Conservation (phyloP, 2,329 filamentous ascomycete species). For the Fusarium sp. region DNA sequence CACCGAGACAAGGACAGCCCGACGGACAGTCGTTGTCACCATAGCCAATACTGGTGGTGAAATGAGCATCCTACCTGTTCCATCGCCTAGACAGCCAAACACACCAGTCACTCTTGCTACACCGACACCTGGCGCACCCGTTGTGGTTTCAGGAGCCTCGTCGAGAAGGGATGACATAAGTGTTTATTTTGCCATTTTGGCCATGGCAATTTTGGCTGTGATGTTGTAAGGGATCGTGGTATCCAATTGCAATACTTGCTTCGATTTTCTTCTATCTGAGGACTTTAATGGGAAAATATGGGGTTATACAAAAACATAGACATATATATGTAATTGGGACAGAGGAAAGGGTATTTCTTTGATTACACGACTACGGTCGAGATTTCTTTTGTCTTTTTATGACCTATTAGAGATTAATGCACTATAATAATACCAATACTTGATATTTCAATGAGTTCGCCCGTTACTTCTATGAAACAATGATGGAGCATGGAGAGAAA, state of each 20-base stretch:
- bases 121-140: slow-evolving; percentile 31
- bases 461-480: background rate
- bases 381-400: slow-evolving; percentile 35
- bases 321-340: background rate
- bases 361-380: slow-evolving; percentile 3
- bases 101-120: slow-evolving; percentile 7
- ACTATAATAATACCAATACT: slow-evolving; percentile 30
- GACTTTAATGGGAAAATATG: slow-evolving; percentile 4
- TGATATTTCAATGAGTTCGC: background rate
- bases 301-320: slow-evolving; percentile 13
- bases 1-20: slow-evolving; percentile 26
- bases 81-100: slow-evolving; percentile 7
- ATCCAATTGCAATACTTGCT: background rate
- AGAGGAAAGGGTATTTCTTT: slow-evolving; percentile 21
- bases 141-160: slow-evolving; percentile 14
- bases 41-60: slow-evolving; percentile 6
- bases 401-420: slow-evolving; percentile 12
- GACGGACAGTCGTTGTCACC: slow-evolving; percentile 32
- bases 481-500: background rate
- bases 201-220: slow-evolving; percentile 24
- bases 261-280: background rate
- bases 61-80: slow-evolving; percentile 23
- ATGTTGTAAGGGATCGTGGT: slow-evolving; percentile 20
- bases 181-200: slow-evolving; percentile 26
- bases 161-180: slow-evolving; percentile 30